These are phyloP conservation scores for Sonneratia alba DNA, from an alignment of 345 rosid species.

Conservation along the genomic window DNA sequence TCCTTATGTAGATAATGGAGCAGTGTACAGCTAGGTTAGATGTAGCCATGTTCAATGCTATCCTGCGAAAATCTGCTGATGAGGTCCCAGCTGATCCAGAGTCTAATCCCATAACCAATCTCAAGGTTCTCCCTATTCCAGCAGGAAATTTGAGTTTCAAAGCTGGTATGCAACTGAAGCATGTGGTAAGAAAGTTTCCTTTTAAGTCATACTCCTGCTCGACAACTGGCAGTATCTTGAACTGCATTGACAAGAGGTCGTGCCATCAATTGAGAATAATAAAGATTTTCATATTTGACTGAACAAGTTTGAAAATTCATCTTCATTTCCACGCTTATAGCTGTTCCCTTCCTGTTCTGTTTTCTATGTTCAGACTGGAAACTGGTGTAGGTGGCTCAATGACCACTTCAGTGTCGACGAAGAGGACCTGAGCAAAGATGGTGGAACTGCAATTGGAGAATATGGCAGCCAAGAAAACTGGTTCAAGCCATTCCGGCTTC, in stretches of 20 bases:
- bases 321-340: no score
- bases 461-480: constrained; percentile 30
- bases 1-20: constrained; percentile 67
- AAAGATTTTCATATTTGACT: no score
- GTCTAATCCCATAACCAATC: constrained; percentile 84
- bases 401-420: constrained; percentile 77
- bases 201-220: background rate
- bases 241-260: background rate
- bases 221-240: background rate
- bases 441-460: constrained; percentile 22
- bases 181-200: constrained; percentile 38
- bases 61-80: constrained; percentile 80
- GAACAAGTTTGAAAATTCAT: background rate
- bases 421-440: constrained; percentile 33
- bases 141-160: constrained; percentile 71
- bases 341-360: background rate
- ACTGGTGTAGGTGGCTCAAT: constrained; percentile 94
- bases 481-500: constrained; percentile 69
- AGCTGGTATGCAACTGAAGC: constrained; percentile 81
- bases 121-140: constrained; percentile 79
- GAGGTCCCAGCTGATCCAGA: constrained; percentile 93
- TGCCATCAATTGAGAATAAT: no score
- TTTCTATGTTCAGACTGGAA: constrained; percentile 50
- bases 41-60: constrained; percentile 94
- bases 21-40: constrained; percentile 86